Conservation (phyloP, 768 basidiomycete species). For the Lyophyllum semitale region DNA sequence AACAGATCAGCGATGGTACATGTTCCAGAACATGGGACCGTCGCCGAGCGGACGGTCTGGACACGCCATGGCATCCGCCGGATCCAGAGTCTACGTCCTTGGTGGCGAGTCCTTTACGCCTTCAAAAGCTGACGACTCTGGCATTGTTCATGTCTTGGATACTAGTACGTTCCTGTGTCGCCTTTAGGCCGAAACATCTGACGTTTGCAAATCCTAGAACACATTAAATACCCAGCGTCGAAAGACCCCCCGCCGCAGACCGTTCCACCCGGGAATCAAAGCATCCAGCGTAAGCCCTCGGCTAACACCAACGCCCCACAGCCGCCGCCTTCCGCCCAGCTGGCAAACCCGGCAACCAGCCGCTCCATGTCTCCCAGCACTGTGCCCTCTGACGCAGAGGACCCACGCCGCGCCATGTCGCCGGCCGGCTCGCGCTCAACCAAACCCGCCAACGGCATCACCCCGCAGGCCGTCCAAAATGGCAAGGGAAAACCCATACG, state of each 20-base stretch:
- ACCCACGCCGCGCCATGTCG: constrained; percentile 67
- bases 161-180: constrained; percentile 68
- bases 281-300: constrained; percentile 49
- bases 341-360: constrained; percentile 30
- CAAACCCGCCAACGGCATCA: constrained; percentile 47
- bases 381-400: constrained; percentile 50
- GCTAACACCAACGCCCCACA: constrained; percentile 33
- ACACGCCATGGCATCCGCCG: constrained; percentile 97
- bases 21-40: constrained; percentile 99
- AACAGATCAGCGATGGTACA: constrained; percentile 96
- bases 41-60: constrained; percentile 90
- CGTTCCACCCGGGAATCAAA: constrained; percentile 11
- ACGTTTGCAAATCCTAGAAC: constrained; percentile 19
- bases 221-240: constrained; percentile 25
- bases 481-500: constrained; percentile 57
- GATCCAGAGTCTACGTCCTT: constrained; percentile 86
- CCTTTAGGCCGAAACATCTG: background rate
- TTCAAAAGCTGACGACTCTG: constrained; percentile 75
- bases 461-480: constrained; percentile 38
- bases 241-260: constrained; percentile 21
- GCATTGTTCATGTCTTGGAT: constrained; percentile 87
- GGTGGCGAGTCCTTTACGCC: constrained; percentile 90
- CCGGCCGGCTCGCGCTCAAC: constrained; percentile 51
- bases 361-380: constrained; percentile 71
- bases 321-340: constrained; percentile 25